A percentile compares a stretch with the other conserved stretches of the same genome.
Conservation (phyloP, 1,284 basidiomycete species). For the Volvariella volvacea region DNA sequence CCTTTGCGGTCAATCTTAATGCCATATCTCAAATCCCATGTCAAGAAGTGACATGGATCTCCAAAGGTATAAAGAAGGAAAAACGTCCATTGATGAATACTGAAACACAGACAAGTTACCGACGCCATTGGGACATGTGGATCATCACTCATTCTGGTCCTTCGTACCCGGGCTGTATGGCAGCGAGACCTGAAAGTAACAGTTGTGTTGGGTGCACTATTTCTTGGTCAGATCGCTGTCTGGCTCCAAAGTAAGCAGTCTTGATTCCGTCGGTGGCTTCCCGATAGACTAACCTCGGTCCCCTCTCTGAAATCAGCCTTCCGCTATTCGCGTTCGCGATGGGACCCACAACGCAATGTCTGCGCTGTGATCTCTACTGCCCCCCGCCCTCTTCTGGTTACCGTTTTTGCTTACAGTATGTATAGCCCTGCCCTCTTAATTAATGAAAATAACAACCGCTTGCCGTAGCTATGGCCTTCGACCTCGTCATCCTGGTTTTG, state of each 20-base stretch:
- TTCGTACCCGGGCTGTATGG: conserved; percentile 26
- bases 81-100: no score
- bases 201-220: conserved; percentile 14
- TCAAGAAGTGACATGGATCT: conserved; percentile 23
- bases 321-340: conserved; percentile 20
- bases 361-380: conserved; percentile 26
- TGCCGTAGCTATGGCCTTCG: conserved; percentile 27
- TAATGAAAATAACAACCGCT: no score
- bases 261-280: neutral
- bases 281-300: neutral
- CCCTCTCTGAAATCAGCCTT: conserved; percentile 18
- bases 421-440: neutral
- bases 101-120: conserved; percentile 14
- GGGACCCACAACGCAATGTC: conserved; percentile 20
- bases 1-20: conserved; percentile 24
- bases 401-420: conserved; percentile 25
- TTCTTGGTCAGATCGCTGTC: conserved; percentile 21
- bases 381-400: conserved; percentile 19
- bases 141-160: conserved; percentile 24
- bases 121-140: conserved; percentile 25
- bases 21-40: conserved; percentile 24
- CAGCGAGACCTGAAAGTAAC: conserved; percentile 18
- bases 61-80: conserved; percentile 18
- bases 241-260: conserved; percentile 22
- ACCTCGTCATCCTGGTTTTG: conserved; percentile 21